phyloP scores from a whole-genome alignment of 148 eudicot species.

The Mesembryanthemum crystallinum region DNA sequence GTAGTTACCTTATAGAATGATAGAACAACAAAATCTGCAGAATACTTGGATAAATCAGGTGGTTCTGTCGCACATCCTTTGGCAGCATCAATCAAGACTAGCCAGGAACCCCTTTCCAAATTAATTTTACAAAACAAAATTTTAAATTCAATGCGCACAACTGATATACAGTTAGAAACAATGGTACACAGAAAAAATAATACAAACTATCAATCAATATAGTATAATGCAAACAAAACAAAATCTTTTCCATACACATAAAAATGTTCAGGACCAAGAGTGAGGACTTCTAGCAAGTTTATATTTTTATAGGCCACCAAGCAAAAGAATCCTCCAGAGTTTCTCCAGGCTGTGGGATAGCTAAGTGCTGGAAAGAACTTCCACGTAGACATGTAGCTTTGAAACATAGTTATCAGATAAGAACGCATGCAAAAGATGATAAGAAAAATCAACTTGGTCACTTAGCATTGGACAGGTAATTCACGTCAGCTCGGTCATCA shows the following conservation, averaged over 20 bases:
- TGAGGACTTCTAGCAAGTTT: constrained; percentile 5
- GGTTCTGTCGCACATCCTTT: constrained; percentile 92
- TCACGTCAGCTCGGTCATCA: too few relatives aligned
- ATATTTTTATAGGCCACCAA: not conserved
- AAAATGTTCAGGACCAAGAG: not conserved
- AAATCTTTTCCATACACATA: not conserved
- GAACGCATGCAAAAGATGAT: too few relatives aligned
- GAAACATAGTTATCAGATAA: too few relatives aligned
- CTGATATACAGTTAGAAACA: not conserved
- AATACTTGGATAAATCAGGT: constrained; percentile 75
- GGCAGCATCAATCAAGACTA: constrained; percentile 97
- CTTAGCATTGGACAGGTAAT: too few relatives aligned
- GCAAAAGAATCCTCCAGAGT: not conserved
- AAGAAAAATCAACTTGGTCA: too few relatives aligned
- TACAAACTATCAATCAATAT: not conserved
- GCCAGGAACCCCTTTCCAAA: constrained; percentile 64
- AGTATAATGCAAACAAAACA: not conserved
- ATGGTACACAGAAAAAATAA: not conserved
- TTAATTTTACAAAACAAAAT: constrained; percentile 11
- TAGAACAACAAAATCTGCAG: constrained; percentile 83
- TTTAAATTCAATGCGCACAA: constrained; percentile 3
- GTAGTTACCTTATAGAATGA: constrained; percentile 86
- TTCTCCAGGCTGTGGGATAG: not conserved
- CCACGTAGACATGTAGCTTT: too few relatives aligned
- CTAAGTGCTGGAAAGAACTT: not conserved